Percentiles rank a stretch among this genome's conserved stretches.
phyloP scores from a whole-genome alignment of 2,329 filamentous ascomycete genomes.

The Colletotrichum noveboracense region DNA sequence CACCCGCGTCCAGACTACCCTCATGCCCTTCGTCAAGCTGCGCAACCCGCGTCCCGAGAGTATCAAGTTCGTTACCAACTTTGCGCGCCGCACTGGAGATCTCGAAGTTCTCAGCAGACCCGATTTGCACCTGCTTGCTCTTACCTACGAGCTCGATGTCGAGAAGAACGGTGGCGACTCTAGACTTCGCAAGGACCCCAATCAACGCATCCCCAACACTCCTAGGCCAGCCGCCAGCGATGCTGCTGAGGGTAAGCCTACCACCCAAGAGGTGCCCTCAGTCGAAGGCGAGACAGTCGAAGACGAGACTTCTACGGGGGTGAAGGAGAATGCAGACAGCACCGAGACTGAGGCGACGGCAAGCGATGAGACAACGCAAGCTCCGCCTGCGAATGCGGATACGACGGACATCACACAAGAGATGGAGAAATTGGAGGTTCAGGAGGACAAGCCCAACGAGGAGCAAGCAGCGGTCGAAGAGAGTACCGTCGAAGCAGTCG shows the following conservation, averaged over 20 bases:
- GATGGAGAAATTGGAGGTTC: slow-evolving; percentile 20
- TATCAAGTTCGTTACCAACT: slow-evolving; percentile 79
- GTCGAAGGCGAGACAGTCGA: slow-evolving; percentile 4
- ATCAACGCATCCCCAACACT: slow-evolving; percentile 80
- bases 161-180: slow-evolving; percentile 91
- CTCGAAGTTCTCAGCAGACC: slow-evolving; percentile 84
- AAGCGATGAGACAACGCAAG: not conserved
- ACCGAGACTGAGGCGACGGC: not conserved
- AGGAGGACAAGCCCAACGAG: not conserved
- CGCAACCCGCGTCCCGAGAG: slow-evolving; percentile 78
- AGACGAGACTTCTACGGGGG: slow-evolving; percentile 18
- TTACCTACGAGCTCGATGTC: slow-evolving; percentile 94
- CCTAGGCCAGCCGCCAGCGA: slow-evolving; percentile 54
- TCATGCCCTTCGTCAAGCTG: slow-evolving; percentile 84
- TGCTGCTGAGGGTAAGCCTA: not conserved
- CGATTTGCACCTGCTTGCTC: slow-evolving; percentile 86
- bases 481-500: slow-evolving; percentile 4
- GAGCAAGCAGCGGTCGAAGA: slow-evolving; percentile 25
- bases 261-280: slow-evolving; percentile 21
- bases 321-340: not conserved
- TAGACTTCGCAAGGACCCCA: slow-evolving; percentile 78
- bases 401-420: not conserved
- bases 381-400: slow-evolving; percentile 3
- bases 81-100: slow-evolving; percentile 90
- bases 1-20: slow-evolving; percentile 79